Base-by-base conservation (phyloP, 1,139 yeast genomes). In the Scheffersomyces parashehatae region DNA sequence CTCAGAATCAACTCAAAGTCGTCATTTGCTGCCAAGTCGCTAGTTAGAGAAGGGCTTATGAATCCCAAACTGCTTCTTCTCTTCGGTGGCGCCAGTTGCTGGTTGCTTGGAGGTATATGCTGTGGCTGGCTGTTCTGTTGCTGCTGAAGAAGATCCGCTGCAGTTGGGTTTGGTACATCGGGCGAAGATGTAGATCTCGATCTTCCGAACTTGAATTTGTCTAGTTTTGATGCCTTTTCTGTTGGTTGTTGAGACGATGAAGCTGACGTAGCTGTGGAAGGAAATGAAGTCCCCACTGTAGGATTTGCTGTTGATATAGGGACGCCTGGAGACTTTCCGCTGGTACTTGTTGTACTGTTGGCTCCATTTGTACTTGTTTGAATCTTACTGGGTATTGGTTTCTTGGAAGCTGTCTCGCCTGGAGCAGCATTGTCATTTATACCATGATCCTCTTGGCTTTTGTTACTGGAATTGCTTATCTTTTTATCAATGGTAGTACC, bases 121-220 rank as follows among this genome's bases (percentile, higher is more conserved):
- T 31, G 34, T 12, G 34, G 13, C n/a, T 14, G 15, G 15, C 14
- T 10, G 11, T 31, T 31, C 34, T 31, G 34, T 12, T 30, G 11
- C 20, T 31, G 34, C 4, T 31, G 34, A 31, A 10, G 12, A 12
- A 39, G 45, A 8, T 36, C 20, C 2, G 35, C 29, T 4, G 33
- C 31, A 12, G 37, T 14, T 6, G 40, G 40, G 2, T 33, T 28
- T 28, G 13, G 28, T 2, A 42, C 48, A 24, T 40, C 43, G 37
- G 73, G 64, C 4, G 64, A 55, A 3, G 72, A 65, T 3, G 60
- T 47, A 3, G 73, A 64, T 34, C 75, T 54, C n/a, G 65, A 47
- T 16, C 73, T 59, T 9, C 70, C 68, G 15, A 60, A 44, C 49
- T 56, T 60, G 49, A 65, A 58, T 43, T 55, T 55, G 12, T 61